These are phyloP conservation scores for Lagenidium sp. DNA, from an alignment of 352 stramenopile genomes.

Conservation along the genomic window DNA sequence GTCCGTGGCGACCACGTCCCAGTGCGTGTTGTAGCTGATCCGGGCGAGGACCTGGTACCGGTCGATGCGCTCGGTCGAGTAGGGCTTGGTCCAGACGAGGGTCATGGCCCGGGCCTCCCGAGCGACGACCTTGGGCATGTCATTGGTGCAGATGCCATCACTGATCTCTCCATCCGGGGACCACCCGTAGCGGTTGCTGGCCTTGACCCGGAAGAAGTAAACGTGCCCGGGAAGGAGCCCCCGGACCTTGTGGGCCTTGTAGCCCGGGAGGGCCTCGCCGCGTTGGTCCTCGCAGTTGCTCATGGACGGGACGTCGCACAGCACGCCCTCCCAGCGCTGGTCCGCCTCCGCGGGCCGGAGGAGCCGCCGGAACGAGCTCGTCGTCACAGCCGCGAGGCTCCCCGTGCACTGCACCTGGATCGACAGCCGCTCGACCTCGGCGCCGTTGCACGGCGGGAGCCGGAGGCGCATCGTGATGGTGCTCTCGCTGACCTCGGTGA, in stretches of 20 bases:
- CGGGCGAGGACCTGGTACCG: conserved; percentile 32
- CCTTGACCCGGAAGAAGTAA: conserved; percentile 42
- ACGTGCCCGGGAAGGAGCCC: conserved; percentile 29
- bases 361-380: conserved; percentile 20
- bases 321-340: conserved; percentile 20
- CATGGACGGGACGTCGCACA: conserved; percentile 19
- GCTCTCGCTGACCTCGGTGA: conserved; percentile 26
- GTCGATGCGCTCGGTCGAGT: conserved; percentile 35
- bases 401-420: conserved; percentile 38
- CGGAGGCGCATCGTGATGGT: conserved; percentile 30
- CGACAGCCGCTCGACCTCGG: conserved; percentile 17
- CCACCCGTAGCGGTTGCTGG: conserved; percentile 36
- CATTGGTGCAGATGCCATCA: conserved; percentile 42
- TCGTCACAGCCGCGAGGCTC: conserved; percentile 15
- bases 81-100: conserved; percentile 44
- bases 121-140: conserved; percentile 29
- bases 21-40: conserved; percentile 25
- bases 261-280: conserved; percentile 2
- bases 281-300: conserved; percentile 11
- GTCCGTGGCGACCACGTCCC: conserved; percentile 14
- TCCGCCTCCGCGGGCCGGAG: conserved; percentile 24
- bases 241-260: conserved; percentile 20
- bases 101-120: conserved; percentile 18
- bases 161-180: conserved; percentile 37
- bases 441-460: conserved; percentile 30